Evolutionary conservation across 768 basidiomycete species (phyloP).

Genomic region (Termitomyces eurrhizus): DNA sequence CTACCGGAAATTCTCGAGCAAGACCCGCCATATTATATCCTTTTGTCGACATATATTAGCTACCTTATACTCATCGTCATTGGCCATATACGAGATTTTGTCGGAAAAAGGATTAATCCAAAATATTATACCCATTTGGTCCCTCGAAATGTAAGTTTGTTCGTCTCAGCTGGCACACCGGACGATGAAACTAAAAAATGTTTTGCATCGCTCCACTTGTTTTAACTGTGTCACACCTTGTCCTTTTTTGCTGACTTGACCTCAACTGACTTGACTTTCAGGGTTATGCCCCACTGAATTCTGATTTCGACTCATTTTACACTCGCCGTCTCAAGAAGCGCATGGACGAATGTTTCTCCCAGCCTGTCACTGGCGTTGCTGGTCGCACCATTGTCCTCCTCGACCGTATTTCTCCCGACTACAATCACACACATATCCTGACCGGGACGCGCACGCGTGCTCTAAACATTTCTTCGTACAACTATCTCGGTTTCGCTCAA

Average conservation of each 20-base stretch:
- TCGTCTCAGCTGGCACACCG: background rate
- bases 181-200: background rate
- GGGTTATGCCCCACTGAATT: slow-evolving; percentile 96
- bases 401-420: slow-evolving; percentile 80
- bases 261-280: slow-evolving; percentile 27
- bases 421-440: slow-evolving; percentile 71
- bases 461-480: slow-evolving; percentile 97
- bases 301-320: slow-evolving; percentile 99
- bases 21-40: slow-evolving; percentile 91
- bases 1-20: slow-evolving; percentile 59
- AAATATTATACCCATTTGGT: slow-evolving; percentile 76
- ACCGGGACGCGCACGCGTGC: slow-evolving; percentile 82
- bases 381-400: slow-evolving; percentile 87
- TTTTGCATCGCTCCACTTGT: background rate
- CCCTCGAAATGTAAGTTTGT: slow-evolving; percentile 66
- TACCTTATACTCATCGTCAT: slow-evolving; percentile 90
- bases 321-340: slow-evolving; percentile 92
- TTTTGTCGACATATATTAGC: slow-evolving; percentile 88
- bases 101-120: slow-evolving; percentile 80
- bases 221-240: slow-evolving; percentile 1
- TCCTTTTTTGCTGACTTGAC: background rate
- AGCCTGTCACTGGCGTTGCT: slow-evolving; percentile 92
- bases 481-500: slow-evolving; percentile 98
- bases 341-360: slow-evolving; percentile 93
- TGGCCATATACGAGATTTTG: slow-evolving; percentile 92